Evolutionary conservation across 108 stramenopile species (phyloP), one percentile per base, ranked within the genome.

Genomic region (Skeletonema potamos): DNA sequence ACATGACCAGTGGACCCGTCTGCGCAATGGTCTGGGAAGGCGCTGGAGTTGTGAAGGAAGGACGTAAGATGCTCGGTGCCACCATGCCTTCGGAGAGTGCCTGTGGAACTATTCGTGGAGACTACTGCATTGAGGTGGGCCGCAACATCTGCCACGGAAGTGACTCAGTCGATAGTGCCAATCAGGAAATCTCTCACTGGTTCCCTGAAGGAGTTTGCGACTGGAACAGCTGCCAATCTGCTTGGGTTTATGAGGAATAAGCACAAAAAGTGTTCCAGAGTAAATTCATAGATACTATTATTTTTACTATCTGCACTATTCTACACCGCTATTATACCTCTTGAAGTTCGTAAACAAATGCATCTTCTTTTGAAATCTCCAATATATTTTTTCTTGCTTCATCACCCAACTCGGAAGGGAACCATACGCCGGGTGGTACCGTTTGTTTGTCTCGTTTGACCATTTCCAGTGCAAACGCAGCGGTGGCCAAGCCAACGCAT

Each of bases 31-130:
- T 95, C 20, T 96, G 96, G 96, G 89, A 90, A 68, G 96, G 94
- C 55, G 87, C 84, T 62, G 82, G 85, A 46, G 93, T 75, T 54
- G 90, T 92, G 13, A 46, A 69, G 62, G 85, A 89, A 61, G 93
- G 93, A 74, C 88, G 99, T 59, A 96, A 92, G 86, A 98, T 99
- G 97, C 83, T 99, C 27, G 99, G 99, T 66, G 97, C 93, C 34
- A 99, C 99, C 82, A 96, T 97, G 93, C 99, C 99, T 22, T 73
- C 78, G 13, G 96, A 97, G 64, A 89, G 87, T 70, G 94, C 92
- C 11, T 90, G 93, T 66, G 99, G 99, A 61, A 98, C 98, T 60
- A 98, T 99, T 79, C 96, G 99, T 54, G 99, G 97, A 24, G 99
- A 99, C 74, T 96, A 89, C 74, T 97, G 75, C 92, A 94, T 98